A percentile compares a stretch with the other conserved stretches of the same genome.
Conservation (phyloP, 495 filamentous ascomycete genomes). For the Aspergillus panamensis region DNA sequence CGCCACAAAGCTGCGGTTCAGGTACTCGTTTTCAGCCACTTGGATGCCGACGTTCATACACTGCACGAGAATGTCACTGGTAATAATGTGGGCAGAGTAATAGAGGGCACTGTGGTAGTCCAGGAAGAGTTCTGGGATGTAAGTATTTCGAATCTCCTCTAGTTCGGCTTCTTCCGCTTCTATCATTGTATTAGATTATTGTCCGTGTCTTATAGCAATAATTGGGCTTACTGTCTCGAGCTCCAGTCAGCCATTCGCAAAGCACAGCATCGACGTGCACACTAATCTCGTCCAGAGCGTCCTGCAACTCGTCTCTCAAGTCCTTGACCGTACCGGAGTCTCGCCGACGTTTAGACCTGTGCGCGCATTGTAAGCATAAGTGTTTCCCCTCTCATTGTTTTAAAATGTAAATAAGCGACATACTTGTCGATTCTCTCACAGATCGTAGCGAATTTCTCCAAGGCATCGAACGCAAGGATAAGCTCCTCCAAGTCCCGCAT, state of each 20-base stretch:
- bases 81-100: conserved; percentile 60
- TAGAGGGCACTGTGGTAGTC: conserved; percentile 75
- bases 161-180: conserved; percentile 42
- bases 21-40: conserved; percentile 59
- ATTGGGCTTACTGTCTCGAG: conserved; percentile 34
- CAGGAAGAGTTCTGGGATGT: conserved; percentile 77
- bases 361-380: conserved; percentile 16
- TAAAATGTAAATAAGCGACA: conserved; percentile 15
- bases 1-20: conserved; percentile 62
- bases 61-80: conserved; percentile 62
- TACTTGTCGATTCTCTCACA: conserved; percentile 47
- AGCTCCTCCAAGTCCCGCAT: conserved; percentile 72
- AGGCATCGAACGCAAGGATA: conserved; percentile 58
- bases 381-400: not conserved
- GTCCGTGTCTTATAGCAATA: conserved; percentile 5
- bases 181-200: conserved; percentile 17
- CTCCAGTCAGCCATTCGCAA: conserved; percentile 38
- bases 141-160: conserved; percentile 60
- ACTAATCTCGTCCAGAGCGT: conserved; percentile 33
- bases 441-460: conserved; percentile 56
- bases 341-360: conserved; percentile 32
- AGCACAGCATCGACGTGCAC: conserved; percentile 36
- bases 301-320: conserved; percentile 32
- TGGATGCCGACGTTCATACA: conserved; percentile 73
- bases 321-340: conserved; percentile 37